Evolutionary conservation across 2,329 filamentous ascomycete genomes (phyloP).

Genomic region (Colletotrichum gloeosporioides): DNA sequence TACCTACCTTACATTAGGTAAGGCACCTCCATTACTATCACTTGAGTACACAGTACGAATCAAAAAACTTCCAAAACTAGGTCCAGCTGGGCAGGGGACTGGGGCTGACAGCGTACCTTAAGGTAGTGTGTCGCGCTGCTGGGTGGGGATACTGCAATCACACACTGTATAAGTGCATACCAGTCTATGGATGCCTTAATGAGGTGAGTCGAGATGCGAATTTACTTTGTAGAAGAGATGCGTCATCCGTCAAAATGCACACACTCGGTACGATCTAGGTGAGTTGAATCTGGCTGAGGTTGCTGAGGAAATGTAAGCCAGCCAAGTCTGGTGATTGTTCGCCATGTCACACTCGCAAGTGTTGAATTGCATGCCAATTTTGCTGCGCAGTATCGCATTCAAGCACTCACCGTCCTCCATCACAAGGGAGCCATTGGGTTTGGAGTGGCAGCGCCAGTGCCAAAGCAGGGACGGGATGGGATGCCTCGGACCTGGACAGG

Average conservation of each 20-base stretch:
- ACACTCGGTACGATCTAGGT: background rate
- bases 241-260: background rate
- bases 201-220: background rate
- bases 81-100: background rate
- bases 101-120: background rate
- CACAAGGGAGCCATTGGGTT: background rate
- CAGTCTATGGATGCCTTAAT: background rate
- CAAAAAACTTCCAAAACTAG: background rate
- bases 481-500: background rate
- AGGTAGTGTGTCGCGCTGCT: background rate
- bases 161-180: background rate
- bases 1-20: no score
- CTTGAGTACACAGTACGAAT: background rate
- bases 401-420: background rate
- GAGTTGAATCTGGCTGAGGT: background rate
- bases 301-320: background rate
- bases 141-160: background rate
- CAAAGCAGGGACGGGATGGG: background rate
- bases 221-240: background rate
- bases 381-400: background rate
- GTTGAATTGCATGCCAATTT: background rate
- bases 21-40: no score
- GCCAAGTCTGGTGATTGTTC: background rate
- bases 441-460: background rate
- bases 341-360: background rate